Base-by-base conservation (phyloP, 352 stramenopile genomes). In the Pythium inflatum region DNA sequence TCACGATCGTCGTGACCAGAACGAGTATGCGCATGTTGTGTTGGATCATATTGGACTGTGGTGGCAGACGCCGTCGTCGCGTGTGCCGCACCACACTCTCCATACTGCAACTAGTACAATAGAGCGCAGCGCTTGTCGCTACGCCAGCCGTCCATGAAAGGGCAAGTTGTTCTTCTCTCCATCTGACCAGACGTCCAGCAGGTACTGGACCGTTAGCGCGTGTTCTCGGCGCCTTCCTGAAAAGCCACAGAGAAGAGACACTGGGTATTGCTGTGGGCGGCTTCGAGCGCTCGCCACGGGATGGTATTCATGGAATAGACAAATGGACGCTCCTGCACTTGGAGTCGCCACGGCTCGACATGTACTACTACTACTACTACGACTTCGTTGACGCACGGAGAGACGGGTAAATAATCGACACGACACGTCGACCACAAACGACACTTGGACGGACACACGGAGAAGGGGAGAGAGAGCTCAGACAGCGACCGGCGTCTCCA, bases 401-500 rank as follows among this genome's bases (percentile, higher is more conserved):
- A 45, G 14, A 70, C 57, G 41, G 27, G 61, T 59, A 61, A 51
- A 68, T 68, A 68, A 45, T 49, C 62, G 51, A 55, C 55, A 41
- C 41, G 33, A 40, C n/a, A n/a, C n/a, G n/a, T n/a, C n/a, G n/a
- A n/a, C n/a, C n/a, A n/a, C n/a, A n/a, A n/a, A n/a, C n/a, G n/a
- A n/a, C n/a, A n/a, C n/a, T n/a, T n/a, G n/a, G n/a, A n/a, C n/a
- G n/a, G n/a, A n/a, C n/a, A n/a, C n/a, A n/a, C n/a, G n/a, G n/a
- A n/a, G n/a, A n/a, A n/a, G n/a, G n/a, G n/a, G n/a, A n/a, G 31
- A 22, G 14, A n/a, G 5, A 31, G 30, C 48, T 73, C 65, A 73
- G 48, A 80, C 69, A 31, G 48, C 24, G 13, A 55, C 48, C 9
- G 76, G 76, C 13, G 76, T 81, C 28, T 61, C n/a, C 46, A 82